Conservation (phyloP, 192 early-diverging fungal species). For the Gonapodya prolifera region DNA sequence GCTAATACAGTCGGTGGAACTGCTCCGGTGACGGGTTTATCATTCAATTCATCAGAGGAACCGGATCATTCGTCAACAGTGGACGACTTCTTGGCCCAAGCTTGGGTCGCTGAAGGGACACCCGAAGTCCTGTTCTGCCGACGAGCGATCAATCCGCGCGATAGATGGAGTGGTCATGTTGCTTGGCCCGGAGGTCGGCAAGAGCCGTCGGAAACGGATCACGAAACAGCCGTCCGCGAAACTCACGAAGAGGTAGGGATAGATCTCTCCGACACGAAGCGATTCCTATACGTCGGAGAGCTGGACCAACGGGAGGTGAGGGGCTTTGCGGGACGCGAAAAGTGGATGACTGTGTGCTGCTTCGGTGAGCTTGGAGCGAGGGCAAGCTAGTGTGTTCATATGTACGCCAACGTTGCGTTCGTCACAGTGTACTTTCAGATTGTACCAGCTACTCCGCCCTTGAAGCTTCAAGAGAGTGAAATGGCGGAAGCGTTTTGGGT, state of each 20-base stretch:
- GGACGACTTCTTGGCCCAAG: not conserved
- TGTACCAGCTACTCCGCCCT: not conserved
- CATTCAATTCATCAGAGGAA: not conserved
- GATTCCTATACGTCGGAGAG: not conserved
- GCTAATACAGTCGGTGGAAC: no score
- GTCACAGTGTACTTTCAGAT: not conserved
- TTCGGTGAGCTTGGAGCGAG: not conserved
- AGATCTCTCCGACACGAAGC: not conserved
- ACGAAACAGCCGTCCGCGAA: not conserved
- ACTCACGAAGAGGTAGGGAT: not conserved
- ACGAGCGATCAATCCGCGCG: not conserved
- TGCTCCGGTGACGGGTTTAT: not conserved
- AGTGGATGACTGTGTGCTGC: not conserved
- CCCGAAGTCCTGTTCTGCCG: not conserved
- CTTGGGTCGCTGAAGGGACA: not conserved
- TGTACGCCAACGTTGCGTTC: no score
- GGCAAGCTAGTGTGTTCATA: no score
- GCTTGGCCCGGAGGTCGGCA: not conserved
- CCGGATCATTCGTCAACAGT: no score
- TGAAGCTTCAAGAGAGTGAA: not conserved
- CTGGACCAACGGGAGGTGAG: not conserved
- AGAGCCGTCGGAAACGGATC: not conserved
- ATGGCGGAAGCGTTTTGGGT: constrained; percentile 1
- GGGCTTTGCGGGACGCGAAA: not conserved
- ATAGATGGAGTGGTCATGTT: not conserved